Base-by-base conservation (phyloP, 2,329 filamentous ascomycete species). In the Epicoccum sorghinum region DNA sequence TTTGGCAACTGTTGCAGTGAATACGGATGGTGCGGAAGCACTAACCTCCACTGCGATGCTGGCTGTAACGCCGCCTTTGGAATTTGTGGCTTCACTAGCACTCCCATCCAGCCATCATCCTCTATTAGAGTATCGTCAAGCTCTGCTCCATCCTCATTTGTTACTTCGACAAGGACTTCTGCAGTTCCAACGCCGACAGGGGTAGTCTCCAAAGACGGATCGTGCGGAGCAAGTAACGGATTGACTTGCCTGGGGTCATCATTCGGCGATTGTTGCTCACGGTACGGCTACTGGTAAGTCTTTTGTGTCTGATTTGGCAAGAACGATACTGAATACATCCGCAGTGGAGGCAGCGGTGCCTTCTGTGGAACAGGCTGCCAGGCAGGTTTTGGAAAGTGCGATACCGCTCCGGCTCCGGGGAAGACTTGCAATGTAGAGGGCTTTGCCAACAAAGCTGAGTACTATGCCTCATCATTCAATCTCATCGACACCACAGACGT, bases 351-450 rank as follows among this genome's bases (percentile, higher is more conserved):
- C 39, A 40, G 12, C 22, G 43, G 33, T 42, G 67, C 57, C 33
- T 55, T 66, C 49, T 72, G 69, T 44, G 60, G 60, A 24, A 58
- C 58, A 9, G 65, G 65, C 7, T 74, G 69, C 30, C 55, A 60
- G 47, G 32, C n/a, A 30, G 52, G 25, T 12, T 60, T 52, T 9
- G 58, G 58, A 36, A 45, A 55, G 8, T 60, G 58, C 47, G 42
- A 51, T 24, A 25, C 22, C 33, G 25, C 41, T 32, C 49, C 54
- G 10, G 18, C 36, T 25, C 57, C 54, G 23, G 47, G 39, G 32
- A 48, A 36, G 9, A 57, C 22, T 9, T 59, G 57, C 37, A 49
- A 49, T 29, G 47, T 59, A 18, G 57, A 59, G 23, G 57, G 57
- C 43, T 59, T 59, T 46, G 57, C 57, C 36, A 54, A 51, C 47